These are phyloP conservation scores for Atkinsonella hypoxylon DNA, from an alignment of 2,329 filamentous ascomycete species.

Conservation along the genomic window DNA sequence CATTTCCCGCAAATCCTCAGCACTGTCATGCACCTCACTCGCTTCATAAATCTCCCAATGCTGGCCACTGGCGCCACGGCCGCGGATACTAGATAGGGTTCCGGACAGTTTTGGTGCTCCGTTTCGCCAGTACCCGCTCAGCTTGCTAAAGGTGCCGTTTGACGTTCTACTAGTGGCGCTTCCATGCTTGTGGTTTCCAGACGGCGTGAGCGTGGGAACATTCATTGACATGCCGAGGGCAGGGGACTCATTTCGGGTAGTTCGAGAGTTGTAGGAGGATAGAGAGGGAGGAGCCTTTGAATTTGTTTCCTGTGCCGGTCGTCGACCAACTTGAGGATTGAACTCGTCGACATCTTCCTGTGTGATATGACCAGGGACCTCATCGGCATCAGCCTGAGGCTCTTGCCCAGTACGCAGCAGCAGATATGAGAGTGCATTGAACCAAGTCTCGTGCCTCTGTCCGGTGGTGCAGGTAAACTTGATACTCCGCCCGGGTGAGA, in stretches of 20 bases:
- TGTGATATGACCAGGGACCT: constrained; percentile 43
- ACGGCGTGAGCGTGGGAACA: constrained; percentile 45
- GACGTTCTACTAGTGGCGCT: constrained; percentile 18
- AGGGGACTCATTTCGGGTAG: constrained; percentile 54
- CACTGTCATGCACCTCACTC: constrained; percentile 58
- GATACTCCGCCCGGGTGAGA: constrained; percentile 77
- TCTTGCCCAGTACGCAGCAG: constrained; percentile 63
- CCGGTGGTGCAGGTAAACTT: constrained; percentile 92
- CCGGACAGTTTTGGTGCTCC: constrained; percentile 30
- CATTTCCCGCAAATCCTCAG: constrained; percentile 69
- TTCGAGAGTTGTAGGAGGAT: constrained; percentile 70
- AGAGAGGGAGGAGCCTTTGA: constrained; percentile 51
- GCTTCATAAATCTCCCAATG: constrained; percentile 45
- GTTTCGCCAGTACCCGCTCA: constrained; percentile 49
- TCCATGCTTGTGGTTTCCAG: constrained; percentile 26
- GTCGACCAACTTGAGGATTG: constrained; percentile 49
- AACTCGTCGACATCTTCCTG: constrained; percentile 64
- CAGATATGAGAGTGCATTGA: constrained; percentile 90
- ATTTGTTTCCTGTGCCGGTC: constrained; percentile 25
- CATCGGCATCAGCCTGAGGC: constrained; percentile 49
- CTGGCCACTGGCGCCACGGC: constrained; percentile 34
- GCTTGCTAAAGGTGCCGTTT: constrained; percentile 39
- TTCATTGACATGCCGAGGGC: constrained; percentile 35
- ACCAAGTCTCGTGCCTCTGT: constrained; percentile 96
- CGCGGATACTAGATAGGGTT: constrained; percentile 41